Evolutionary conservation across 1,284 basidiomycete genomes (phyloP).

Genomic region (Boletus sp.): DNA sequence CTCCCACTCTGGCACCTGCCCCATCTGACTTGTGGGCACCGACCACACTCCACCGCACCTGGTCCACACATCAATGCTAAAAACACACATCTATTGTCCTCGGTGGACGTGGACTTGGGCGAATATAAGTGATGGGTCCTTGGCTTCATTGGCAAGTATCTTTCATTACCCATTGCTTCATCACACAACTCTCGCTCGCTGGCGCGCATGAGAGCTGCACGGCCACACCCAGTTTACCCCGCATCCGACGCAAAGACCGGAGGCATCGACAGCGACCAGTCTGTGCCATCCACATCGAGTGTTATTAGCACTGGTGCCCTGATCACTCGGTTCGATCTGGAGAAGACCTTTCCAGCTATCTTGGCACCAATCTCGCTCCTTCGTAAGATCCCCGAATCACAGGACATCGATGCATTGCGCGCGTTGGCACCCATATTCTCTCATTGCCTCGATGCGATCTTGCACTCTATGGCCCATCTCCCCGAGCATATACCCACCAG

Average conservation of each 20-base stretch:
- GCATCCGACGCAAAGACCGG: conserved; percentile 9
- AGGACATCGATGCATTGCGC: conserved; percentile 28
- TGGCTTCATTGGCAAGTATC: neutral
- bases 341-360: conserved; percentile 34
- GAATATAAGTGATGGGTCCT: conserved; percentile 6
- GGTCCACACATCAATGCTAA: conserved; percentile 2
- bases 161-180: conserved; percentile 13
- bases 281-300: conserved; percentile 9
- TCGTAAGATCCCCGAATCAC: conserved; percentile 13
- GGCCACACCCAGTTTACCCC: neutral
- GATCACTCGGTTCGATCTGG: conserved; percentile 25
- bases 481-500: conserved; percentile 21
- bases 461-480: conserved; percentile 26
- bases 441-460: conserved; percentile 26
- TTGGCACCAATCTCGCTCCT: conserved; percentile 26
- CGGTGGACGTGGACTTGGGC: conserved; percentile 17
- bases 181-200: conserved; percentile 11
- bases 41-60: conserved; percentile 2
- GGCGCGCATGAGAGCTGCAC: conserved; percentile 5
- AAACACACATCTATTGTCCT: conserved; percentile 17
- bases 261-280: conserved; percentile 16
- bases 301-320: neutral
- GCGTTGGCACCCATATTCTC: conserved; percentile 25
- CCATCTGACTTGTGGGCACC: neutral
- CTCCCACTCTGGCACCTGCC: conserved; percentile 15